phyloP scores from a whole-genome alignment of 331 rosid genomes.

The Erythrophleum ivorense region DNA sequence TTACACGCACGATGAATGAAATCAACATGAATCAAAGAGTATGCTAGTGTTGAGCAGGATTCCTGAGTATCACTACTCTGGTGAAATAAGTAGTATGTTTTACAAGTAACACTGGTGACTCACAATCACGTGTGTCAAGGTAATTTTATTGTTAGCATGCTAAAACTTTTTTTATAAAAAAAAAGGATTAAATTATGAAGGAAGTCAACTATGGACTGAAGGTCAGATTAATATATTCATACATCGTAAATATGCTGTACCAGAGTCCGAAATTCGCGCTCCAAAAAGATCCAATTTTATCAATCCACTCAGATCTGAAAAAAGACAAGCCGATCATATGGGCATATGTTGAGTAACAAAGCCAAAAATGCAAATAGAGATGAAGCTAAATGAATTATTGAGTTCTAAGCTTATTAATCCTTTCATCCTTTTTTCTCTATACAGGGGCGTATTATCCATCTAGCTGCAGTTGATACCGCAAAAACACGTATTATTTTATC shows the following conservation, averaged over 20 bases:
- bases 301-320: constrained; percentile 81
- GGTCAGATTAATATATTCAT: constrained; percentile 44
- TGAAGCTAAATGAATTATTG: constrained; percentile 18
- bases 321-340: constrained; percentile 2
- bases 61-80: background rate
- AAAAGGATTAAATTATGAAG: constrained; percentile 11
- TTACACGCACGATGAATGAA: constrained; percentile 1
- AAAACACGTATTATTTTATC: background rate
- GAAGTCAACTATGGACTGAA: background rate
- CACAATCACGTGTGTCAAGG: background rate
- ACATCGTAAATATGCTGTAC: constrained; percentile 76
- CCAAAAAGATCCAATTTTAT: constrained; percentile 92
- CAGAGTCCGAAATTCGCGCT: constrained; percentile 85
- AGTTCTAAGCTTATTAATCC: background rate
- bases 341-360: background rate
- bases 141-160: constrained; percentile 16
- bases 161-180: background rate
- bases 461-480: background rate
- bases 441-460: background rate
- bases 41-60: constrained; percentile 16
- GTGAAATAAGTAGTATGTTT: background rate
- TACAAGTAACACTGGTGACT: background rate
- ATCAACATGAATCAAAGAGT: background rate
- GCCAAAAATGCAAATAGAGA: background rate
- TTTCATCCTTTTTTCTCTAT: background rate